Conservation (phyloP, 202 grass and related monocot species). For the Zizania palustris region DNA sequence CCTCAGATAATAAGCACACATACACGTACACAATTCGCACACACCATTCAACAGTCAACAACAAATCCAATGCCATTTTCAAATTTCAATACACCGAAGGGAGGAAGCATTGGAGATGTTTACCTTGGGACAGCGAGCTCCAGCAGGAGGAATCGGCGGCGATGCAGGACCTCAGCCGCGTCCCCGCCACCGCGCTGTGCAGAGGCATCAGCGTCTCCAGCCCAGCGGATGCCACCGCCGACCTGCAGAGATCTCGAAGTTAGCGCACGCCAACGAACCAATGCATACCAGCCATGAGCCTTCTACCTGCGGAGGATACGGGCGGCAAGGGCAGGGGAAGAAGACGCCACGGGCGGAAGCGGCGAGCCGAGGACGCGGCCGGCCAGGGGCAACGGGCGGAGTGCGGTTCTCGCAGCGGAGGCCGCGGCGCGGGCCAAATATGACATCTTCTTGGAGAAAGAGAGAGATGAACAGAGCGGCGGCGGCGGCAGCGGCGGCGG, state of each 20-base stretch:
- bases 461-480: background rate
- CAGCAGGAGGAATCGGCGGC: slow-evolving; percentile 75
- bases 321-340: slow-evolving; percentile 37
- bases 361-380: slow-evolving; percentile 20
- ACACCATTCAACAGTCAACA: background rate
- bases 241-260: slow-evolving; percentile 33
- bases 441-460: slow-evolving; percentile 53
- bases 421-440: slow-evolving; percentile 54
- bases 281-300: background rate
- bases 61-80: background rate
- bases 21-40: background rate
- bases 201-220: slow-evolving; percentile 81
- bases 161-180: slow-evolving; percentile 77
- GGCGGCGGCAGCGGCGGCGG: background rate
- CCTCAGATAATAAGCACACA: no score
- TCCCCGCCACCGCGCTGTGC: slow-evolving; percentile 67
- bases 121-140: slow-evolving; percentile 92
- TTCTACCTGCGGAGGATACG: slow-evolving; percentile 38
- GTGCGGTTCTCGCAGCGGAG: slow-evolving; percentile 45
- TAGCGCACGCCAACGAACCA: background rate
- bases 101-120: background rate
- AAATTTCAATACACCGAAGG: background rate
- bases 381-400: slow-evolving; percentile 34
- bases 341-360: background rate
- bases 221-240: slow-evolving; percentile 42